Conservation (phyloP, 2,329 filamentous ascomycete genomes). For the Stachybotrys chartarum region DNA sequence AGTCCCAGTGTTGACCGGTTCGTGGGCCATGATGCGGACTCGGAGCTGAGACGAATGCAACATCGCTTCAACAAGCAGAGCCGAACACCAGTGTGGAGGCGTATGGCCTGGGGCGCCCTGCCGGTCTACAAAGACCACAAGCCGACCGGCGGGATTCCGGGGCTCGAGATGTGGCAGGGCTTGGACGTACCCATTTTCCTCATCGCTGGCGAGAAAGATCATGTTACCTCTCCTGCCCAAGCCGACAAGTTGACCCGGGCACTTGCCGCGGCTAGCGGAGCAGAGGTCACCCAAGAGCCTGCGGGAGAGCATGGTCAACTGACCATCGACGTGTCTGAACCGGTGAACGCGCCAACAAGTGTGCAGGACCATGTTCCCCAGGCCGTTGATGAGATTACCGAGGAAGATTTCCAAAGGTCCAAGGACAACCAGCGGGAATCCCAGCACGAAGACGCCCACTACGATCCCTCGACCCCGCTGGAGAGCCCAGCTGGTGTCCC, state of each 20-base stretch:
- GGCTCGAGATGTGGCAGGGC: constrained; percentile 62
- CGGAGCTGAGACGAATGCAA: constrained; percentile 60
- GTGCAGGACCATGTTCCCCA: constrained; percentile 23
- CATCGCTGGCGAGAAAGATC: constrained; percentile 70
- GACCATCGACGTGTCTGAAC: constrained; percentile 40
- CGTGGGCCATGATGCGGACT: constrained; percentile 59
- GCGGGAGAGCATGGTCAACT: neutral
- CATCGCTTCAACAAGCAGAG: constrained; percentile 76
- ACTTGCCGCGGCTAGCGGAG: constrained; percentile 17
- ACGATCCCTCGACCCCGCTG: constrained; percentile 39
- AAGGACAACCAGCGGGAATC: constrained; percentile 12
- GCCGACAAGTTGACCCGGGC: constrained; percentile 56
- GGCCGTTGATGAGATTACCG: constrained; percentile 24
- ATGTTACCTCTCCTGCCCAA: constrained; percentile 65
- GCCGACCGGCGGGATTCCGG: constrained; percentile 58
- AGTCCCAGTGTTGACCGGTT: constrained; percentile 77
- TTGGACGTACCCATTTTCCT: constrained; percentile 70
- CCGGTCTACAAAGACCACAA: constrained; percentile 49
- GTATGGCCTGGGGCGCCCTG: constrained; percentile 69
- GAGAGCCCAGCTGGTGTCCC: constrained; percentile 36
- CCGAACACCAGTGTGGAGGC: constrained; percentile 71
- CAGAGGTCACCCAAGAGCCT: constrained; percentile 1
- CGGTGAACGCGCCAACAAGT: constrained; percentile 29
- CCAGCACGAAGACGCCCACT: constrained; percentile 27
- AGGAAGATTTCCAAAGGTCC: constrained; percentile 15